A percentile compares a stretch with the other conserved stretches of the same genome.
Evolutionary conservation across 1,284 basidiomycete genomes (phyloP).

Genomic region (Leccinum solheimii): DNA sequence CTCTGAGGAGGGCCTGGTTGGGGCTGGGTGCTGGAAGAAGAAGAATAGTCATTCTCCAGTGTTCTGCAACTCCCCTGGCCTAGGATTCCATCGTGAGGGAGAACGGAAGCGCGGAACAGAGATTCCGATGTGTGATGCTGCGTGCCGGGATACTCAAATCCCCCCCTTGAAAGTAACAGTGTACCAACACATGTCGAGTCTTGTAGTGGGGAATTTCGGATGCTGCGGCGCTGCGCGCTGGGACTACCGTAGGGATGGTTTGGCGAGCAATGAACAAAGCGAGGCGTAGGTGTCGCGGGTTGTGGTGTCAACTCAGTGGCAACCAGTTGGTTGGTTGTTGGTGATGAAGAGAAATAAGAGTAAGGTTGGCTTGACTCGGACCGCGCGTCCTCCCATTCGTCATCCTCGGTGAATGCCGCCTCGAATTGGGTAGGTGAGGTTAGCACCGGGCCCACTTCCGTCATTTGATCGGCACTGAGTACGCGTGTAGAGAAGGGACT

Average conservation of each 20-base stretch:
- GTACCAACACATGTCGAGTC: neutral
- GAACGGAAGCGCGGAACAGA: neutral
- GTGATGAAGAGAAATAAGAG: conserved; percentile 12
- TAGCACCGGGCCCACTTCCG: conserved; percentile 21
- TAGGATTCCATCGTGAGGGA: neutral
- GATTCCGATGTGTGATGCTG: conserved; percentile 1
- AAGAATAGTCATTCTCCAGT: neutral
- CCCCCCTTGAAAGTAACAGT: neutral
- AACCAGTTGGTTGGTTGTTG: conserved; percentile 8
- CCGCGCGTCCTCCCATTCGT: conserved; percentile 21
- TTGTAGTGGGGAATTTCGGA: conserved; percentile 6
- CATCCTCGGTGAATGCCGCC: conserved; percentile 19
- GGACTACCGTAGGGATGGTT: neutral
- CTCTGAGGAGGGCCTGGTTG: neutral
- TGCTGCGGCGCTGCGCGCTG: neutral
- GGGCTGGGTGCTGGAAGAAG: conserved; percentile 1
- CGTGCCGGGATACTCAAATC: neutral
- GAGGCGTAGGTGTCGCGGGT: conserved; percentile 3
- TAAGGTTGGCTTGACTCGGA: conserved; percentile 19
- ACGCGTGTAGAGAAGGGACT: conserved; percentile 30
- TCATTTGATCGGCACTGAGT: conserved; percentile 25
- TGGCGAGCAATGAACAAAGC: conserved; percentile 2
- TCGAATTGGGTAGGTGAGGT: conserved; percentile 34
- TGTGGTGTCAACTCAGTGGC: neutral
- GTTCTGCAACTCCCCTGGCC: neutral